phyloP scores from a whole-genome alignment of 2,329 filamentous ascomycete genomes.

The Alternaria viburni region DNA sequence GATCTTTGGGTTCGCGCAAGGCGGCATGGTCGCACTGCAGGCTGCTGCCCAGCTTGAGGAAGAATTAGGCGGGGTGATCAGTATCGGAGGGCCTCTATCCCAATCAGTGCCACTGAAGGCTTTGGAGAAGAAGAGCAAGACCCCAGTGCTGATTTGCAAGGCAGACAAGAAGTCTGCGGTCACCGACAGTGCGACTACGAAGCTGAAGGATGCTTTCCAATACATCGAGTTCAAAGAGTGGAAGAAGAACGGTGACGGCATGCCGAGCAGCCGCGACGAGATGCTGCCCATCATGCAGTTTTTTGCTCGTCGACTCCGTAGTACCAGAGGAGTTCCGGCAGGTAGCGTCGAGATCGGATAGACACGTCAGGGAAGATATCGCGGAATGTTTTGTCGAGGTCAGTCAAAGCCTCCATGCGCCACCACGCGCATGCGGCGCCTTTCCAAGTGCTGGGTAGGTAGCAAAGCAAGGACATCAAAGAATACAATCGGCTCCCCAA shows the following conservation, averaged over 20 bases:
- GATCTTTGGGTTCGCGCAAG: constrained; percentile 64
- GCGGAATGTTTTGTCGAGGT: background rate
- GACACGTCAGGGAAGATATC: background rate
- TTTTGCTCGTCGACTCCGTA: constrained; percentile 69
- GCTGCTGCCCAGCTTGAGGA: constrained; percentile 46
- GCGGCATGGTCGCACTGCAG: constrained; percentile 61
- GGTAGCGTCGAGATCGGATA: constrained; percentile 58
- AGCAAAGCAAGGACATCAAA: background rate
- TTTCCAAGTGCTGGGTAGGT: constrained; percentile 13
- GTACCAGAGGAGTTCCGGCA: constrained; percentile 59
- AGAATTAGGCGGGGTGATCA: constrained; percentile 65
- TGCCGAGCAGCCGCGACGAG: constrained; percentile 85
- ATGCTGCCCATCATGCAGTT: constrained; percentile 91
- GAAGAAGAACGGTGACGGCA: constrained; percentile 71
- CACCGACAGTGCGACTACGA: constrained; percentile 67
- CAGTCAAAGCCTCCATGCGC: background rate
- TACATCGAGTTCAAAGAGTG: constrained; percentile 49
- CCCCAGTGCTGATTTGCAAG: constrained; percentile 68
- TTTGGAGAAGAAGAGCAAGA: constrained; percentile 61
- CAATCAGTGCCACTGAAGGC: constrained; percentile 34
- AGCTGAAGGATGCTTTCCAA: constrained; percentile 69
- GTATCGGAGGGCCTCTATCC: constrained; percentile 67
- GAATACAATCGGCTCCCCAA: background rate
- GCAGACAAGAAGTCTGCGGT: constrained; percentile 60
- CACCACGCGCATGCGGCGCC: background rate